Base-by-base conservation (phyloP, 2,329 filamentous ascomycete species). In the Exophiala alcalophila region DNA sequence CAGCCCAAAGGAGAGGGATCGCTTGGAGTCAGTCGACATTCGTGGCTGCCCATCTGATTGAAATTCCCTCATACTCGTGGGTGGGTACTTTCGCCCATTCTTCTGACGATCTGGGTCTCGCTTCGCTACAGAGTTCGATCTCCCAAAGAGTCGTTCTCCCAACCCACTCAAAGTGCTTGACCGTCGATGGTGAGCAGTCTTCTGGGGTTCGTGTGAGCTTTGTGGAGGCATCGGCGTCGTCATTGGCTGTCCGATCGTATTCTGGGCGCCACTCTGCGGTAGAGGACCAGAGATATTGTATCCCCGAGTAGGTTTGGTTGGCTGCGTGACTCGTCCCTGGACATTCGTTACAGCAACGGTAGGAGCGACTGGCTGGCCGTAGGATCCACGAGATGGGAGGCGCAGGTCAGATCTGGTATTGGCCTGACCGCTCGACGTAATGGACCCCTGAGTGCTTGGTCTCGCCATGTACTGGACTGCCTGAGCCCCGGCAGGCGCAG, bases 281-380 rank as follows among this genome's bases (percentile, higher is more conserved):
- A 83, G 76, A 10, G 82, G 77, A 38, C 78, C 73, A 14, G 84
- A 84, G 21, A 91, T 88, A 35, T 79, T 78, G 61, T 89, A 87
- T 52, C 78, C 80, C 58, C 83, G 79, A 52, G 74, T 70, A 37
- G 54, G 69, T 63, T 76, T 53, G 65, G 74, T 67, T 8, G 86
- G 86, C 61, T 95, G 91, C 53, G 92, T 86, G 57, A 97, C 88
- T 51, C 85, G 85, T 51, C 89, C 91, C 63, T 95, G 86, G 3
- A 79, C 89, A 64, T 92, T 95, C 38, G 89, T 92, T 55, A 85
- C 83, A 34, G 89, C 89, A 47, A 96, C 83, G 33, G 88, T 81
- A 20, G 92, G 90, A 41, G 88, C 87, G 31, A 83, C 83, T 34
- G 91, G 92, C 65, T 94, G 87, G 53, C 87, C 87, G 63, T 97